Conservation (phyloP, 179 eudicot species). For the Gypsophila paniculata region DNA sequence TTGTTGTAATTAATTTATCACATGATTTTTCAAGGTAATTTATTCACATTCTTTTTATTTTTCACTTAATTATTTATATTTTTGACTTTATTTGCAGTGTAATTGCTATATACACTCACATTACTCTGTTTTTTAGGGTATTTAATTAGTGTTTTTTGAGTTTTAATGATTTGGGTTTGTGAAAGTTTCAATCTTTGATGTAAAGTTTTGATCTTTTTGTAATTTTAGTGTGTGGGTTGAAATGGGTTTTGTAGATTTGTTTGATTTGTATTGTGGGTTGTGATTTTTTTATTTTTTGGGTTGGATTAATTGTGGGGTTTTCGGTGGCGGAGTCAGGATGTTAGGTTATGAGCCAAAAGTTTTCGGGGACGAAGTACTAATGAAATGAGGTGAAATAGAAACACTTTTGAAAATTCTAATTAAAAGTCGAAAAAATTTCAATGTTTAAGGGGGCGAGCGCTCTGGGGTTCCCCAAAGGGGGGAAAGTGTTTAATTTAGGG, state of each 20-base stretch:
- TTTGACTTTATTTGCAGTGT: background rate
- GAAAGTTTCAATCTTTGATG: background rate
- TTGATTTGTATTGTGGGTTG: background rate
- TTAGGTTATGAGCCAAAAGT: no score
- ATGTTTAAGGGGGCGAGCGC: no score
- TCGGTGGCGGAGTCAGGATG: no score
- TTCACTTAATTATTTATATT: background rate
- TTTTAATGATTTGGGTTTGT: background rate
- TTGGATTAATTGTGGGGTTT: no score
- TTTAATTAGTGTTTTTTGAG: background rate
- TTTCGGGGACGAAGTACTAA: no score
- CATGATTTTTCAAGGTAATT: constrained; percentile 25
- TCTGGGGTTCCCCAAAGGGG: no score
- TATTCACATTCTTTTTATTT: background rate
- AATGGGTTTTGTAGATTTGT: background rate
- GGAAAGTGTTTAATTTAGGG: constrained; percentile 12
- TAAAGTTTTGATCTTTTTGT: background rate
- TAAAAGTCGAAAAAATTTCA: no score
- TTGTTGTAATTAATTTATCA: background rate
- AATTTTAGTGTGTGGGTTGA: background rate
- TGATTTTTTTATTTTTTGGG: background rate
- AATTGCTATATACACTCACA: constrained; percentile 4
- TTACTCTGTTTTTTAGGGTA: constrained; percentile 9
- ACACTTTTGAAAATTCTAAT: no score
- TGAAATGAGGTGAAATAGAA: no score